Evolutionary conservation across 2,329 filamentous ascomycete species (phyloP).

Genomic region (Scopulariopsis brevicaulis): DNA sequence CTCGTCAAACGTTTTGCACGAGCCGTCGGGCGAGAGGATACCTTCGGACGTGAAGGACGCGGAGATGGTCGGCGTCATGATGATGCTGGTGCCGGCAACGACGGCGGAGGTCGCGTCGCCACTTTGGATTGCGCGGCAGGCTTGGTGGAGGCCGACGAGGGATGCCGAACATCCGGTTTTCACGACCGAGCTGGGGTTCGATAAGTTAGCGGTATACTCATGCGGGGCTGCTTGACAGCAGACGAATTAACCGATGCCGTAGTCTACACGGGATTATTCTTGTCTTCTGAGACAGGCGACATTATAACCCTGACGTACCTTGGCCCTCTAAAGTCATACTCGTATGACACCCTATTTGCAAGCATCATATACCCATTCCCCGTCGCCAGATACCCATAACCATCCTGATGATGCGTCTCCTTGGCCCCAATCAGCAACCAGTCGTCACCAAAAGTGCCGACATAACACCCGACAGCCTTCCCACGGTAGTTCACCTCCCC

Average conservation of each 20-base stretch:
- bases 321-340: conserved; percentile 19
- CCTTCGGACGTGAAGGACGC: conserved; percentile 10
- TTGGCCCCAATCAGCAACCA: conserved; percentile 5
- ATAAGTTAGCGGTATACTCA: not conserved
- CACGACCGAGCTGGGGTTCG: conserved; percentile 12
- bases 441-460: conserved; percentile 9
- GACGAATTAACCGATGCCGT: too few species aligned
- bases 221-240: too few species aligned
- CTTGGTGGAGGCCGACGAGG: conserved; percentile 18
- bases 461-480: conserved; percentile 6
- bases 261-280: too few species aligned
- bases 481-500: conserved; percentile 5
- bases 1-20: conserved; percentile 29
- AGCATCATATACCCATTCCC: conserved; percentile 13
- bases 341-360: conserved; percentile 20
- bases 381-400: conserved; percentile 12
- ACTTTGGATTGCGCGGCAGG: conserved; percentile 14
- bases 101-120: conserved; percentile 17
- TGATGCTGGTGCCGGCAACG: conserved; percentile 20
- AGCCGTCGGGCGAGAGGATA: conserved; percentile 35
- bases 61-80: conserved; percentile 16
- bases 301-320: too few species aligned
- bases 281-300: too few species aligned
- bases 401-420: conserved; percentile 4
- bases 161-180: conserved; percentile 26